These are phyloP conservation scores for Ustilaginoidea virens DNA, from an alignment of 2,329 filamentous ascomycete species.

Conservation along the genomic window DNA sequence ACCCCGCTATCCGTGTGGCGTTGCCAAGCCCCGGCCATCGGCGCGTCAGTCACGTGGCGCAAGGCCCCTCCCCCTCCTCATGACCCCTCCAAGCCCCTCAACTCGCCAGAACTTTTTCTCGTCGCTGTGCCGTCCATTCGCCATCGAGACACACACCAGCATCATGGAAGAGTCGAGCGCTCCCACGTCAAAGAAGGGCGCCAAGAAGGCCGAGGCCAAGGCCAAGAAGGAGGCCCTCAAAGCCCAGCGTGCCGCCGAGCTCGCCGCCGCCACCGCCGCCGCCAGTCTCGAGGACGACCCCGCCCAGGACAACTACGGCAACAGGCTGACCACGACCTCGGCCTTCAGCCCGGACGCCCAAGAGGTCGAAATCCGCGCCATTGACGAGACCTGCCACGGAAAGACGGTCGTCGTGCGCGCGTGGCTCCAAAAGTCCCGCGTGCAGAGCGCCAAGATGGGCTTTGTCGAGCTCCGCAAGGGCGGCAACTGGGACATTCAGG, in stretches of 20 bases:
- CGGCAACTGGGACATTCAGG: constrained; percentile 60
- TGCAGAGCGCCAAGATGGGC: constrained; percentile 52
- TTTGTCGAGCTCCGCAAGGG: constrained; percentile 67
- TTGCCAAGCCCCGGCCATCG: no score
- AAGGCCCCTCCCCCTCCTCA: no score
- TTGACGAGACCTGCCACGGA: constrained; percentile 50
- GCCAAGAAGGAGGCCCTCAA: constrained; percentile 81
- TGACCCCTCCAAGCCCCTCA: no score
- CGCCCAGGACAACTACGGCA: constrained; percentile 68
- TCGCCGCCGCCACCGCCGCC: constrained; percentile 50
- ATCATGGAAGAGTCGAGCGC: no score
- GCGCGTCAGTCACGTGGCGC: no score
- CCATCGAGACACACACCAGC: no score
- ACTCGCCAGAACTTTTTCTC: no score
- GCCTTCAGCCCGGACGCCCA: constrained; percentile 25
- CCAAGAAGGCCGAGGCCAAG: constrained; percentile 75
- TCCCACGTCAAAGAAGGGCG: constrained; percentile 41
- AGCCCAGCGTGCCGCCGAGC: constrained; percentile 55
- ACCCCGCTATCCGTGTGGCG: no score
- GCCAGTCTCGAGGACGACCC: constrained; percentile 51
- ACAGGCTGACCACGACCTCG: constrained; percentile 12
- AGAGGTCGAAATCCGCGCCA: constrained; percentile 42
- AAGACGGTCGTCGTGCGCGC: constrained; percentile 63
- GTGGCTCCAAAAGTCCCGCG: constrained; percentile 24
- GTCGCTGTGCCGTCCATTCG: no score